Evolutionary conservation across 2,329 filamentous ascomycete genomes (phyloP).

Genomic region (Ascocoryne sarcoides): DNA sequence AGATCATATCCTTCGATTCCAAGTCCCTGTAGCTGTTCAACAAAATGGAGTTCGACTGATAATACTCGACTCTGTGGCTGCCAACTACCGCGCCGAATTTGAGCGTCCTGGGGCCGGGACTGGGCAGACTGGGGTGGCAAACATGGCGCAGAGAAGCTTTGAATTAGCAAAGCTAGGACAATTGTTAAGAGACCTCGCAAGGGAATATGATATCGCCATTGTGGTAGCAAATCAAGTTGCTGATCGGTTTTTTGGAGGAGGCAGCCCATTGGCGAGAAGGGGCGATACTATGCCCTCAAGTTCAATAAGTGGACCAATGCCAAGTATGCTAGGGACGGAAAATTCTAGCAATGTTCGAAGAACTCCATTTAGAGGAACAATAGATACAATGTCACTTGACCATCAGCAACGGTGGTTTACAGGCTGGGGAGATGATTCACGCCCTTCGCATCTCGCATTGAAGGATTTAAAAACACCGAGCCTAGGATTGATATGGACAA

Average conservation of each 20-base stretch:
- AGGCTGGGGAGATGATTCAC: constrained; percentile 74
- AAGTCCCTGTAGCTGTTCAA: constrained; percentile 76
- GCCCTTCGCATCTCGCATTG: constrained; percentile 26
- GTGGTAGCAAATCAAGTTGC: constrained; percentile 95
- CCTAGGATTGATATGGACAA: constrained; percentile 82
- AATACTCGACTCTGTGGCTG: constrained; percentile 83
- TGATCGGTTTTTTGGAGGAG: constrained; percentile 57
- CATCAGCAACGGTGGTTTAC: constrained; percentile 95
- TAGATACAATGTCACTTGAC: constrained; percentile 61
- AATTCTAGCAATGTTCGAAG: background rate
- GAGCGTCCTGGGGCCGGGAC: constrained; percentile 45
- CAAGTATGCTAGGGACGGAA: constrained; percentile 13
- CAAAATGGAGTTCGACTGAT: constrained; percentile 72
- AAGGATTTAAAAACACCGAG: constrained; percentile 69
- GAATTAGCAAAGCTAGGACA: constrained; percentile 72
- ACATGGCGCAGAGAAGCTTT: constrained; percentile 66
- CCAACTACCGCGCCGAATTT: constrained; percentile 91
- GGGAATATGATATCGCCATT: constrained; percentile 65
- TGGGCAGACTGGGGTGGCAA: constrained; percentile 30
- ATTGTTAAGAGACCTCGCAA: constrained; percentile 67
- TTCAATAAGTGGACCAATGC: constrained; percentile 15
- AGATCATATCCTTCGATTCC: constrained; percentile 88
- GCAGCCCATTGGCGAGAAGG: constrained; percentile 21
- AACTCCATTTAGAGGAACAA: constrained; percentile 23
- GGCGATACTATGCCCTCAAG: constrained; percentile 17